Evolutionary conservation across 805 yeast species (phyloP).

Genomic region (Suhomyces sp.): DNA sequence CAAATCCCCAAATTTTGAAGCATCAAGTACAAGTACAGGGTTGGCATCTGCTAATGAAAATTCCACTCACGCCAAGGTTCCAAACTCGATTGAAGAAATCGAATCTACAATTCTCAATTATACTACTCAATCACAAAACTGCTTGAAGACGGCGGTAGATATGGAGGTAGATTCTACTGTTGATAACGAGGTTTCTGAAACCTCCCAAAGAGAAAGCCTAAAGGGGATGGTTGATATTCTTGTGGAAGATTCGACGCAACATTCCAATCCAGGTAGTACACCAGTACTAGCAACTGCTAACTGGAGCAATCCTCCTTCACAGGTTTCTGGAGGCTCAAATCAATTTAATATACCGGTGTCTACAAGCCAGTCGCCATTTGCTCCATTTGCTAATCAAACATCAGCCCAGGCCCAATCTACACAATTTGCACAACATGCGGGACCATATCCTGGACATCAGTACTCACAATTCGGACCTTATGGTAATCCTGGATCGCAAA

Average conservation of each 20-base stretch:
- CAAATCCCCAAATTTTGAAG: no score
- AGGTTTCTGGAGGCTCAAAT: no score
- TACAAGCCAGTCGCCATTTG: no score
- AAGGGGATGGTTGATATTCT: constrained; percentile 20
- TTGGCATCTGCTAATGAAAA: no score
- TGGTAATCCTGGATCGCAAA: neutral
- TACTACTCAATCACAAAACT: constrained; percentile 22
- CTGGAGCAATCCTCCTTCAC: no score
- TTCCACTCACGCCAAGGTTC: constrained; percentile 11
- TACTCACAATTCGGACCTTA: constrained; percentile 8
- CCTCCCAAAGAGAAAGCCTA: constrained; percentile 10
- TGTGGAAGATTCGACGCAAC: no score
- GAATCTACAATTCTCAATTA: constrained; percentile 36
- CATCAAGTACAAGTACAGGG: no score
- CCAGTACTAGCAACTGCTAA: no score
- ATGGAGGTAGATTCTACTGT: constrained; percentile 4
- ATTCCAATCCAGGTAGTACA: no score
- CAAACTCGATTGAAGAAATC: constrained; percentile 36
- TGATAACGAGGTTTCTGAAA: neutral
- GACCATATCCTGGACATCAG: constrained; percentile 4
- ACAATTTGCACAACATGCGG: constrained; percentile 7
- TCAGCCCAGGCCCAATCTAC: constrained; percentile 1
- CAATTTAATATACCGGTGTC: no score
- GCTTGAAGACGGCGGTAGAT: constrained; percentile 5
- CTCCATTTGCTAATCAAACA: neutral